A percentile compares a stretch with the other conserved stretches of the same genome.
Evolutionary conservation across 2,329 filamentous ascomycete species (phyloP).

Genomic region (Claviceps pusilla): DNA sequence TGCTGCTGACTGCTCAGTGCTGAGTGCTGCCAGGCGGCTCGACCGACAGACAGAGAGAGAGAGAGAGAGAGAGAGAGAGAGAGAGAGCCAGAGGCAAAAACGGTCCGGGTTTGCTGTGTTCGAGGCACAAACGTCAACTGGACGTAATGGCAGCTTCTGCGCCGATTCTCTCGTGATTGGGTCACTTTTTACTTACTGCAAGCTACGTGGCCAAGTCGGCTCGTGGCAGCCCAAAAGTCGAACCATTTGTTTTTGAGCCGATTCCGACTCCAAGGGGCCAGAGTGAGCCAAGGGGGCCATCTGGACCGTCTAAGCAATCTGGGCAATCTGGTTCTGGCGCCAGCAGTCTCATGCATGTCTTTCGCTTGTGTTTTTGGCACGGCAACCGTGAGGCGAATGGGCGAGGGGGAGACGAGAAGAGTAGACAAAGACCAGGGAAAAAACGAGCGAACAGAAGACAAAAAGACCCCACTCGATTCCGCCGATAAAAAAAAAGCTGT

Average conservation of each 20-base stretch:
- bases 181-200: neutral
- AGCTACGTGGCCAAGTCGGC: neutral
- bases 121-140: neutral
- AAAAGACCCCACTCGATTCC: conserved; percentile 1
- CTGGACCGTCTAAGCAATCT: no score
- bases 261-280: neutral
- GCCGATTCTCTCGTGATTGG: neutral
- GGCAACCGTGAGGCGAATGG: neutral
- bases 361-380: neutral
- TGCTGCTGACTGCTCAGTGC: no score
- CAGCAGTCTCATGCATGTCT: neutral
- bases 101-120: neutral
- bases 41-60: neutral
- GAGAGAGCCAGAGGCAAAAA: neutral
- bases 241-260: neutral
- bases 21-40: neutral
- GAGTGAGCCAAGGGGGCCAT: neutral
- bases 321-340: no score
- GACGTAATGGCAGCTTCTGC: neutral
- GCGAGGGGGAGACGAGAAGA: neutral
- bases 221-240: neutral
- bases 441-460: neutral
- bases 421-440: neutral
- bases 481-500: neutral
- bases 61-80: no score